Conservation (phyloP, 1,284 basidiomycete genomes). For the Microbotryum violaceum region DNA sequence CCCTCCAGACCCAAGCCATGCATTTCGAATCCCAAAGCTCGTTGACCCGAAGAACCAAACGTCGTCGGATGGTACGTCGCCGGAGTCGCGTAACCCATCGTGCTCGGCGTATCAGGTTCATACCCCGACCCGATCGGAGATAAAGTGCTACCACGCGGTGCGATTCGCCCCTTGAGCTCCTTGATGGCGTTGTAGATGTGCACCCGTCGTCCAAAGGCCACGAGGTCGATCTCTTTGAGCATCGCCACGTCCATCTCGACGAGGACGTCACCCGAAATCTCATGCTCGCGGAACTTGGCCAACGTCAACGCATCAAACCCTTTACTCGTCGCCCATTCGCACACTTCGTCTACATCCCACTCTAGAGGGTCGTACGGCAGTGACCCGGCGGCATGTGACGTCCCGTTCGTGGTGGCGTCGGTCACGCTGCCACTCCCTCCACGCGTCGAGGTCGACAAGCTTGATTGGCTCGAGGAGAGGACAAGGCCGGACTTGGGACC, state of each 20-base stretch:
- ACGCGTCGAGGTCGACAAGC: neutral
- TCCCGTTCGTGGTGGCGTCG: neutral
- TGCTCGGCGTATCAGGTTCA: slow-evolving; percentile 15
- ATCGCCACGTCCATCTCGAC: slow-evolving; percentile 87
- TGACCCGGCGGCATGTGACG: neutral
- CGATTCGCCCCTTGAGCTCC: slow-evolving; percentile 65
- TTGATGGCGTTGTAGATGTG: slow-evolving; percentile 90
- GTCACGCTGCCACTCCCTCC: neutral
- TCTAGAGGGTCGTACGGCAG: slow-evolving; percentile 21
- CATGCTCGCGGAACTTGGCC: slow-evolving; percentile 90
- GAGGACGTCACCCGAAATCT: slow-evolving; percentile 93
- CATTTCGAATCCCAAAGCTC: neutral
- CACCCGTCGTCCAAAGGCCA: slow-evolving; percentile 87
- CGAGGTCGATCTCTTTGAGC: slow-evolving; percentile 92
- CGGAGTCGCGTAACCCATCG: neutral
- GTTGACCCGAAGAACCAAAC: neutral
- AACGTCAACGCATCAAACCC: slow-evolving; percentile 77
- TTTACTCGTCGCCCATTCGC: slow-evolving; percentile 76
- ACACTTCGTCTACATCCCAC: slow-evolving; percentile 83
- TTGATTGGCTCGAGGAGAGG: neutral
- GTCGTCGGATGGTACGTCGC: neutral
- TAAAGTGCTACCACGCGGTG: slow-evolving; percentile 32
- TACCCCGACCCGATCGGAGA: slow-evolving; percentile 14
- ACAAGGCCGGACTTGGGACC: neutral
- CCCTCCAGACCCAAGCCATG: slow-evolving; percentile 19